Conservation (phyloP, 352 stramenopile species). For the Globisporangium nodosum region DNA sequence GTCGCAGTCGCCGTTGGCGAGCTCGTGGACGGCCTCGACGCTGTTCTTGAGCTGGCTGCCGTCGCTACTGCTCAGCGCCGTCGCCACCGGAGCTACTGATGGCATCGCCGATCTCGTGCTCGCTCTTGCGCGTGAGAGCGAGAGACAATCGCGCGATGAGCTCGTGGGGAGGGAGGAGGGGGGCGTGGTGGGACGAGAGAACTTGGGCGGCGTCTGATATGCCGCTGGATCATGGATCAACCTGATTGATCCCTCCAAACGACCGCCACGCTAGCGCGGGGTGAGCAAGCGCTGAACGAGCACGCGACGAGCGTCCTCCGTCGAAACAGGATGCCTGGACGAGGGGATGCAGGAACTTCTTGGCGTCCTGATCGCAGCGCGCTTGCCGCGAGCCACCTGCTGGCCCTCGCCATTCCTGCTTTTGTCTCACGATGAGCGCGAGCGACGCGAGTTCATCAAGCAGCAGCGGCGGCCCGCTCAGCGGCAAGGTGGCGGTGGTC, state of each 20-base stretch:
- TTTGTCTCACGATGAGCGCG: not conserved
- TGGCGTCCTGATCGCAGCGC: too few species aligned
- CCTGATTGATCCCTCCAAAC: not conserved
- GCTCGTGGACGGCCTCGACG: not conserved
- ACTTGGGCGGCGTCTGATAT: not conserved
- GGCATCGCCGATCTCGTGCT: not conserved
- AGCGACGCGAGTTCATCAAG: not conserved
- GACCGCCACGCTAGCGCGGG: too few species aligned
- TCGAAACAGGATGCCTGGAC: too few species aligned
- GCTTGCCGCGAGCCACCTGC: too few species aligned
- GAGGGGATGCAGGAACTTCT: too few species aligned
- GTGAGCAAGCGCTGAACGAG: too few species aligned
- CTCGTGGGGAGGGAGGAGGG: not conserved
- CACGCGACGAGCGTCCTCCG: too few species aligned
- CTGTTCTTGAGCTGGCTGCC: not conserved
- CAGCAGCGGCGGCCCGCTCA: slow-evolving; percentile 22
- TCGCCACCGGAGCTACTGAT: not conserved
- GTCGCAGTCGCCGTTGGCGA: not conserved
- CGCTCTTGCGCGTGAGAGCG: not conserved
- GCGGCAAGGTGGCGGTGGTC: slow-evolving; percentile 80
- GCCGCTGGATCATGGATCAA: too few species aligned
- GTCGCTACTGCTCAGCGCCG: not conserved
- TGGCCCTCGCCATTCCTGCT: not conserved
- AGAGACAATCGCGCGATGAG: not conserved
- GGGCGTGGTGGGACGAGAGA: too few species aligned